Evolutionary conservation across 305 asterid genomes (phyloP).

Genomic region (Nicotiana rustica): DNA sequence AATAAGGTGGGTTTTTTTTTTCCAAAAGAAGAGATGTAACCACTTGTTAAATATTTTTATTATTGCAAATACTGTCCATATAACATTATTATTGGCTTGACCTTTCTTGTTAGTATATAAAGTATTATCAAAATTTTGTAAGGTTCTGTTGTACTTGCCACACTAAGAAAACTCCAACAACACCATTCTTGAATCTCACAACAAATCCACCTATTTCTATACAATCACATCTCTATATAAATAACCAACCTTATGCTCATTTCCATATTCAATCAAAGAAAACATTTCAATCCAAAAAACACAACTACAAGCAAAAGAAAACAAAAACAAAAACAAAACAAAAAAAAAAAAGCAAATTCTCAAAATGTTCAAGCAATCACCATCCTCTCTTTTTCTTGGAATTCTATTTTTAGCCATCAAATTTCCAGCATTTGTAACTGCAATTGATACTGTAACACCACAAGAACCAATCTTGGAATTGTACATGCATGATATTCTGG

Average conservation of each 20-base stretch:
- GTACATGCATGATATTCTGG: constrained; percentile 83
- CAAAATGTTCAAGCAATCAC: constrained; percentile 43
- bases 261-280: constrained; percentile 21
- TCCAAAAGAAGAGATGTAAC: background rate
- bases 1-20: background rate
- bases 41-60: background rate
- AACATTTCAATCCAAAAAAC: constrained; percentile 16
- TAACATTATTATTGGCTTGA: background rate
- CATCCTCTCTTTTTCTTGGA: constrained; percentile 37
- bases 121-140: background rate
- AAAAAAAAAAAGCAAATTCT: background rate
- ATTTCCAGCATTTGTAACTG: constrained; percentile 35
- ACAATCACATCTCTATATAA: constrained; percentile 35
- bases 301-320: background rate
- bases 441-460: constrained; percentile 43
- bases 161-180: background rate
- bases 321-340: too few species aligned
- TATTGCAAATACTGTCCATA: background rate
- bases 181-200: constrained; percentile 10
- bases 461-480: constrained; percentile 54
- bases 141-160: constrained; percentile 40
- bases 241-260: background rate
- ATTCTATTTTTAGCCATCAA: constrained; percentile 43
- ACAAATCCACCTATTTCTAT: constrained; percentile 39
- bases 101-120: background rate